A percentile compares a stretch with the other conserved stretches of the same genome.
phyloP scores from a whole-genome alignment of 164 flowering plant genomes.

The Tetracentron sinense region DNA sequence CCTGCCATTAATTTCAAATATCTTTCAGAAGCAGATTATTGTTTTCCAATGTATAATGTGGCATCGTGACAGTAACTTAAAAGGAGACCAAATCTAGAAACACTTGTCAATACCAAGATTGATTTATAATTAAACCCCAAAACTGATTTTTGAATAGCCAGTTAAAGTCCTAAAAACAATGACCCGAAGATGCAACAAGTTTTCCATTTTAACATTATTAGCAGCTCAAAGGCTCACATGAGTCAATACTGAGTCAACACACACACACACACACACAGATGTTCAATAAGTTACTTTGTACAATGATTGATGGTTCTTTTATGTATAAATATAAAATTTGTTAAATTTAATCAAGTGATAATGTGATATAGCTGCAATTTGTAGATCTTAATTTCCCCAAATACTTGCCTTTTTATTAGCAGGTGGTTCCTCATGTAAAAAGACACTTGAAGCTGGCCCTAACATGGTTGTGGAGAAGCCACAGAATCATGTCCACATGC shows the following conservation, averaged over 20 bases:
- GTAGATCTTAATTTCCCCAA: neutral
- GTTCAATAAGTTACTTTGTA: too few relatives aligned
- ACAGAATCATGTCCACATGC: constrained; percentile 54
- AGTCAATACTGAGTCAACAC: too few relatives aligned
- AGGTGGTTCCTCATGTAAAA: constrained; percentile 22
- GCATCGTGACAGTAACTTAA: neutral
- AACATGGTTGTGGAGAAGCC: constrained; percentile 27
- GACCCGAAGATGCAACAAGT: neutral
- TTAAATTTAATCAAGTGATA: too few relatives aligned
- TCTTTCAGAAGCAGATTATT: neutral
- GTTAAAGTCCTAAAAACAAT: neutral
- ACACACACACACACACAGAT: too few relatives aligned
- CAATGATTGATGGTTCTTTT: too few relatives aligned
- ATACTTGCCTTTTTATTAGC: constrained; percentile 5
- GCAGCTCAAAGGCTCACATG: neutral
- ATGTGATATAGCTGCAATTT: too few relatives aligned
- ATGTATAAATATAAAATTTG: too few relatives aligned
- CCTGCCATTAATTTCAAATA: neutral
- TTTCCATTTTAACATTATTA: neutral
- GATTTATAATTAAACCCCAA: too few relatives aligned
- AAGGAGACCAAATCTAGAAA: neutral
- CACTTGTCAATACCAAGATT: neutral
- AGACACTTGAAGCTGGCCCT: constrained; percentile 10
- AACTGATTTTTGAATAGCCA: too few relatives aligned
- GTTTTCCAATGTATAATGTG: too few relatives aligned